Percentiles rank a stretch among this genome's conserved stretches.
Evolutionary conservation across 306 rosid genomes (phyloP).

Genomic region (Medicago arabica): DNA sequence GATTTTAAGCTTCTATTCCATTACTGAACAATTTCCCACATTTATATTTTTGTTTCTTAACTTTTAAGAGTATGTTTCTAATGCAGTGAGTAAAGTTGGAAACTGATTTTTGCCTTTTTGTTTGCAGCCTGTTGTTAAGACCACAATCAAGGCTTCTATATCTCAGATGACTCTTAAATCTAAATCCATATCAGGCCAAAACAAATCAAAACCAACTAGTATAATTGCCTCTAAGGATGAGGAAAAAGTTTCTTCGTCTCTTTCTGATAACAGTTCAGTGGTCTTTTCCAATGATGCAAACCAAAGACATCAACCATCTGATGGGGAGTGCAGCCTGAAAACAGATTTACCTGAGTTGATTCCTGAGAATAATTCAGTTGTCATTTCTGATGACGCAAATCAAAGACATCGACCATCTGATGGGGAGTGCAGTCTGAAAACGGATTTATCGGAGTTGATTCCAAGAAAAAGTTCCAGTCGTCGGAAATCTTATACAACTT

Average conservation of each 20-base stretch:
- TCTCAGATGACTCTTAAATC: constrained; percentile 54
- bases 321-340: constrained; percentile 44
- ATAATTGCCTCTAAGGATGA: constrained; percentile 55
- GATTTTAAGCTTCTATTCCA: constrained; percentile 20
- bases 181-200: constrained; percentile 42
- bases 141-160: constrained; percentile 48
- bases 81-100: constrained; percentile 9
- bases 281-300: constrained; percentile 45
- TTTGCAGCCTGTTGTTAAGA: constrained; percentile 67
- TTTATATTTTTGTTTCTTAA: constrained; percentile 25
- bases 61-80: background rate
- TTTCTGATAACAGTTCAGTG: constrained; percentile 41
- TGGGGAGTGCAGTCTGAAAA: constrained; percentile 44
- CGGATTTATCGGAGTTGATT: constrained; percentile 42
- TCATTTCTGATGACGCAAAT: constrained; percentile 46
- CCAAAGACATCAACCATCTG: constrained; percentile 52
- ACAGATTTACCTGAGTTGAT: constrained; percentile 41
- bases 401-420: constrained; percentile 51
- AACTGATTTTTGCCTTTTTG: constrained; percentile 33
- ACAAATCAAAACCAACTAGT: constrained; percentile 48
- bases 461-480: constrained; percentile 59
- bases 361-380: constrained; percentile 39
- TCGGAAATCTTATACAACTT: constrained; percentile 78
- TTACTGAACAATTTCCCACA: constrained; percentile 24
- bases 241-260: constrained; percentile 44